phyloP scores from a whole-genome alignment of 2,329 filamentous ascomycete genomes.

The Calcarisporium arbuscula region DNA sequence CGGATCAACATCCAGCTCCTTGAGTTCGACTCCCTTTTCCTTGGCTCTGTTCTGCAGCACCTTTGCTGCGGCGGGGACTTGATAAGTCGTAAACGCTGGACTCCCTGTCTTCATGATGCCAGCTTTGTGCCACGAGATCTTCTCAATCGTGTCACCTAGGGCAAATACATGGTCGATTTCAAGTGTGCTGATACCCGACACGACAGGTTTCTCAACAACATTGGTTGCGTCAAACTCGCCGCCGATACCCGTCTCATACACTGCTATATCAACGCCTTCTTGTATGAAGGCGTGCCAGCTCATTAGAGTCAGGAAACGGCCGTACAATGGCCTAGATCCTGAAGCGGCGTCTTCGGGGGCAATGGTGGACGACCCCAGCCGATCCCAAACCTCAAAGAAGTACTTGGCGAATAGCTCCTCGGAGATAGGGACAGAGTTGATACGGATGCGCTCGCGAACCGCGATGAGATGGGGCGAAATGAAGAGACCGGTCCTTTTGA shows the following conservation, averaged over 20 bases:
- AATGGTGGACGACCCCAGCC: conserved; percentile 33
- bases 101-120: conserved; percentile 60
- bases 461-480: conserved; percentile 64
- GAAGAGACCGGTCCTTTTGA: conserved; percentile 53
- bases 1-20: conserved; percentile 38
- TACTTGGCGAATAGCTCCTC: conserved; percentile 55
- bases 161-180: conserved; percentile 63
- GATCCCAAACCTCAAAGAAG: conserved; percentile 64
- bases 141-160: conserved; percentile 55
- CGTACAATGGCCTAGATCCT: conserved; percentile 47
- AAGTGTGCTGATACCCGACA: conserved; percentile 56
- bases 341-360: conserved; percentile 26
- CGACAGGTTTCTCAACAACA: conserved; percentile 51
- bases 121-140: conserved; percentile 70
- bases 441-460: conserved; percentile 60
- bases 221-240: conserved; percentile 67
- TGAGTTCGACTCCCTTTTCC: conserved; percentile 44
- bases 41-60: conserved; percentile 44
- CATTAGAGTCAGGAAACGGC: conserved; percentile 59
- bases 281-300: conserved; percentile 60
- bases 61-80: conserved; percentile 36
- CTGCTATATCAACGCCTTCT: conserved; percentile 55
- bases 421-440: conserved; percentile 52
- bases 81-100: conserved; percentile 51
- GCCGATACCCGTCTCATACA: conserved; percentile 63